phyloP scores from a whole-genome alignment of 805 yeast genomes.

The Jamesozyma rosinii region DNA sequence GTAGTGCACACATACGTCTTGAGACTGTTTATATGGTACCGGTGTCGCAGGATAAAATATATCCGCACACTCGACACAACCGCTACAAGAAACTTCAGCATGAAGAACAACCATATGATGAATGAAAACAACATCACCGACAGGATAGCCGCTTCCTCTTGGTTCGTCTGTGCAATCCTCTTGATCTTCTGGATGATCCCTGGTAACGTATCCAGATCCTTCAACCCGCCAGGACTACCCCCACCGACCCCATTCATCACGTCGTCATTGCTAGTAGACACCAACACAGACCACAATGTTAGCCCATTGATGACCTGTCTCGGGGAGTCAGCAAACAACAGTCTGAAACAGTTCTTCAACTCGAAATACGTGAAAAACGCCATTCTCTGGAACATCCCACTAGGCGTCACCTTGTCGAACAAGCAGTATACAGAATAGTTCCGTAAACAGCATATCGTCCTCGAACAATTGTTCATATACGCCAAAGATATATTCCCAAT shows the following conservation, averaged over 20 bases:
- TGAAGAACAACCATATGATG: constrained; percentile 61
- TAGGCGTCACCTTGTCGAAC: constrained; percentile 59
- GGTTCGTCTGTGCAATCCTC: constrained; percentile 50
- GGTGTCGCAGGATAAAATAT: constrained; percentile 6
- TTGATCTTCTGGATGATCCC: constrained; percentile 39
- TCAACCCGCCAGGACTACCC: constrained; percentile 17
- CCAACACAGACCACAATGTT: constrained; percentile 49
- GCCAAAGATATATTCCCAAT: constrained; percentile 60
- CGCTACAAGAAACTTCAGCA: constrained; percentile 47
- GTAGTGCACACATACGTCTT: constrained; percentile 54
- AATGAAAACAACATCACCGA: constrained; percentile 71
- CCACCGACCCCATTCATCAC: constrained; percentile 9
- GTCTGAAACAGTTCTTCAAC: constrained; percentile 49
- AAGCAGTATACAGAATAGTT: constrained; percentile 64
- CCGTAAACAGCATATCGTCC: constrained; percentile 45
- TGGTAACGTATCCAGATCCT: constrained; percentile 21
- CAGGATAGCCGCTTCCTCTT: constrained; percentile 59
- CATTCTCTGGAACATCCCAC: constrained; percentile 53
- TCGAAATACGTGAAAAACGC: constrained; percentile 59
- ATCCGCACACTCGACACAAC: constrained; percentile 43
- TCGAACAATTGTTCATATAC: constrained; percentile 59
- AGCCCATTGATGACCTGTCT: constrained; percentile 77
- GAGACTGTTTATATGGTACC: constrained; percentile 32
- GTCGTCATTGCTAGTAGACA: constrained; percentile 21
- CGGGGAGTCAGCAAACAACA: constrained; percentile 74